Base-by-base conservation (phyloP, 2,329 filamentous ascomycete species). In the Pestalotiopsis sp. region DNA sequence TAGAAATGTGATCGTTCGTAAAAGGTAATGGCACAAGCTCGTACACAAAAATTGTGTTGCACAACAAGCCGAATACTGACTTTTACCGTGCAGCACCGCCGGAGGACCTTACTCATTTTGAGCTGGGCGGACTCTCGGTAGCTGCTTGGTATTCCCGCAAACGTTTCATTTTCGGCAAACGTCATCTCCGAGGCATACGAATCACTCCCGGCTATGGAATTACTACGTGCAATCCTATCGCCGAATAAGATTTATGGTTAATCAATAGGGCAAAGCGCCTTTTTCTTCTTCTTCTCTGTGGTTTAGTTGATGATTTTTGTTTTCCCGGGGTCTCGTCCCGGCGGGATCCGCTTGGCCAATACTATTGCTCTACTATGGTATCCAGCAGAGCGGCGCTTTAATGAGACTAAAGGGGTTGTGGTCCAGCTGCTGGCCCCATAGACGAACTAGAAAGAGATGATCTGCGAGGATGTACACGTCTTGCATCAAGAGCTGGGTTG, bases 171-270 rank as follows among this genome's bases (percentile, higher is more conserved):
- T 36, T 62, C 59, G 59, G 59, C 59, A 62, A 64, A 20, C 52
- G 17, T 64, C 63, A 66, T 58, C 63, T 66, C 63, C 63, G 63
- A 57, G 14, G 63, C 63, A 66, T 66, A 57, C 63, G 41, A 58
- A 66, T 66, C 63, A 49, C 63, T 36, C 20, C 23, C 63, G 38
- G 41, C 23, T 31, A 25, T 49, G 62, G 39, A 27, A 38, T 62
- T 27, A n/a, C 45, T 7, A 36, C 31, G 14, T 39, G 59, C 27
- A 45, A 38, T 57, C 41, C 36, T 38, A 56, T 57, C 39, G 41
- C n/a, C 23, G 63, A 31, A 57, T 36, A 62, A 38, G n/a, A 36
- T 39, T 39, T 39, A 62, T 39, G 25, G 59, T 36, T 39, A 62
- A 62, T 59, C 57, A 59, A 27, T 13, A 59, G 57, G 27, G 23